Conservation (phyloP, 2,329 filamentous ascomycete genomes). For the Bertia moriformis region DNA sequence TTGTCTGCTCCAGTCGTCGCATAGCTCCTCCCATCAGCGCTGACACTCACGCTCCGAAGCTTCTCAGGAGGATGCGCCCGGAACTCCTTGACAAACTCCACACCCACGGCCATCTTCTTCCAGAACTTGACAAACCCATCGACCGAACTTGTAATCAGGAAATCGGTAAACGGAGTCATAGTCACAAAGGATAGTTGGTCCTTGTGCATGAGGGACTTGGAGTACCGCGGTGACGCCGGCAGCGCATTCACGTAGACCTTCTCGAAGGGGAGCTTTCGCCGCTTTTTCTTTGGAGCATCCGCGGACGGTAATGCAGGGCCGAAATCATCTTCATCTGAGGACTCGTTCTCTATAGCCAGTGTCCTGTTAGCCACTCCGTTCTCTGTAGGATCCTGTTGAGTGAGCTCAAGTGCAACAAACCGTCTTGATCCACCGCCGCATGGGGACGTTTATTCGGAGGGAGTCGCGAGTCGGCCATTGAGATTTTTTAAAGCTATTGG, state of each 20-base stretch:
- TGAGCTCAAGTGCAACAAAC: background rate
- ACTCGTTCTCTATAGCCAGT: background rate
- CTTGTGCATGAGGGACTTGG: slow-evolving; percentile 95
- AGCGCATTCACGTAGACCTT: slow-evolving; percentile 87
- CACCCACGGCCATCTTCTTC: slow-evolving; percentile 82
- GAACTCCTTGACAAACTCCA: slow-evolving; percentile 98
- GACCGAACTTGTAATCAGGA: slow-evolving; percentile 81
- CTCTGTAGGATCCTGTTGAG: background rate
- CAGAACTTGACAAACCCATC: slow-evolving; percentile 99
- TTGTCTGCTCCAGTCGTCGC: slow-evolving; percentile 72
- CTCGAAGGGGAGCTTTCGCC: slow-evolving; percentile 79
- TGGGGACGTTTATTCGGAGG: background rate
- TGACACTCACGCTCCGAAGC: slow-evolving; percentile 73
- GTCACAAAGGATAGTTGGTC: slow-evolving; percentile 81
- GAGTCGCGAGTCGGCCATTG: too few species aligned
- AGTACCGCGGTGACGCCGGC: slow-evolving; percentile 69
- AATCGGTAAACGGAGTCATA: slow-evolving; percentile 82
- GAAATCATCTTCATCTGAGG: slow-evolving; percentile 48
- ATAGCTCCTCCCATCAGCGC: slow-evolving; percentile 82
- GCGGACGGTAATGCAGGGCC: slow-evolving; percentile 86
- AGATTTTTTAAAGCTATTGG: too few species aligned
- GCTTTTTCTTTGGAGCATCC: slow-evolving; percentile 66
- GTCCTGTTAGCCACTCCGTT: background rate
- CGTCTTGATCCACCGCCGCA: background rate
- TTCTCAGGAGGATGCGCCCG: slow-evolving; percentile 74